Base-by-base conservation (phyloP, 2,329 filamentous ascomycete species). In the Ophiocordyceps camponoti-floridani region DNA sequence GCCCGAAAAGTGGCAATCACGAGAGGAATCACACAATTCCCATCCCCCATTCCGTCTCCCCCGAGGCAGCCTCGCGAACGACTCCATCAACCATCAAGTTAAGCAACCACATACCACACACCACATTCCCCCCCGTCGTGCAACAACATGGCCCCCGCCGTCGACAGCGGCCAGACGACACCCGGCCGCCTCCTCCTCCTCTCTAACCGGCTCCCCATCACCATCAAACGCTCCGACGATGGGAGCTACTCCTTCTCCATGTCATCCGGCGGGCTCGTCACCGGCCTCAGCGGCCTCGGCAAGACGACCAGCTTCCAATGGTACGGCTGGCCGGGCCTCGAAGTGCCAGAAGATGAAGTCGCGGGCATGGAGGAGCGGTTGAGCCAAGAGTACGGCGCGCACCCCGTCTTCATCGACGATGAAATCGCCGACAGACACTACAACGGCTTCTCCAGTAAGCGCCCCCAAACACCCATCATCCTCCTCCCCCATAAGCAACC, bases 301-400 rank as follows among this genome's bases (percentile, higher is more conserved):
- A 95, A 95, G 65, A 83, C 85, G 30, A 94, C 86, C 26, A 89
- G 81, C 53, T 96, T 96, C 64, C 84, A 91, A 62, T 98, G 91
- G 91, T 96, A 96, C 64, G 91, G 91, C 53, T 96, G 91, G 89
- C 88, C 91, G 1, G 91, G 91, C 35, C 67, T 94, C 43, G 86
- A 96, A 62, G 79, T 96, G 4, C 89, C 89, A 37, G 84, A 93
- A 50, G 74, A 78, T 45, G 89, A 96, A 62, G 74, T 84, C 40
- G 69, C 73, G 2, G 70, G 73, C 46, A 79, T 98, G 61, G 82
- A 77, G 57, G 72, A 82, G 57, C 78, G 82, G 50, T 68, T 96
- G 57, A 84, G 85, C 65, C 79, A 91, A 19, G 83, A 95, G 56
- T 88, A 94, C 62, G 80, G 82, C 53, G 88, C 89, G 8, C 77